Conservation (phyloP, 1,284 basidiomycete species). For the Pseudozyma tsukubaensis region DNA sequence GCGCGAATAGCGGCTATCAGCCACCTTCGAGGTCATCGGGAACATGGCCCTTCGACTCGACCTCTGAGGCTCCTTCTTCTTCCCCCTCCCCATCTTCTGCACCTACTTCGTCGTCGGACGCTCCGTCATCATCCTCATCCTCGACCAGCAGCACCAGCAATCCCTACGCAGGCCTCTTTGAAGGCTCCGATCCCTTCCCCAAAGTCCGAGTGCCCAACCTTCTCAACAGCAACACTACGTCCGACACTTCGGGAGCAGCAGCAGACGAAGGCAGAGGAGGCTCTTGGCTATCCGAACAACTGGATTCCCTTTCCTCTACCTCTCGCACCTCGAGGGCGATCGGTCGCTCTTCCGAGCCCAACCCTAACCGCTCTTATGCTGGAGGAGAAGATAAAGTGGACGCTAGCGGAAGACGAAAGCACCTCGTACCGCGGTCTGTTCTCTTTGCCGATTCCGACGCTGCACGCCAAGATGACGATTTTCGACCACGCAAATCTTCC, state of each 20-base stretch:
- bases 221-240: background rate
- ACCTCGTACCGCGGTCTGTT: slow-evolving; percentile 33
- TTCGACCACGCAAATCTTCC: slow-evolving; percentile 12
- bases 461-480: slow-evolving; percentile 24
- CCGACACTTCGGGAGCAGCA: background rate
- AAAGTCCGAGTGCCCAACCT: slow-evolving; percentile 9
- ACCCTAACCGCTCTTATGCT: background rate
- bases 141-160: slow-evolving; percentile 13
- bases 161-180: slow-evolving; percentile 37
- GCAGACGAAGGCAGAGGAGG: background rate
- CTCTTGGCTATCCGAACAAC: slow-evolving; percentile 36
- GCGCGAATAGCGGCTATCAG: slow-evolving; percentile 8
- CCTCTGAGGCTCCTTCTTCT: background rate
- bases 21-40: slow-evolving; percentile 19
- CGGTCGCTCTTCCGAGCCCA: background rate
- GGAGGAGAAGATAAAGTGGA: background rate
- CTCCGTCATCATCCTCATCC: slow-evolving; percentile 3
- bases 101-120: background rate
- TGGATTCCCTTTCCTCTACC: slow-evolving; percentile 31
- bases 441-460: slow-evolving; percentile 39
- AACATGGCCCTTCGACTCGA: slow-evolving; percentile 25
- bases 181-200: slow-evolving; percentile 41
- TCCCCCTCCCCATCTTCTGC: background rate
- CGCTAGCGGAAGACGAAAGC: slow-evolving; percentile 10
- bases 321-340: slow-evolving; percentile 7